phyloP scores from a whole-genome alignment of 352 stramenopile species.

The Phytophthora palmivora region DNA sequence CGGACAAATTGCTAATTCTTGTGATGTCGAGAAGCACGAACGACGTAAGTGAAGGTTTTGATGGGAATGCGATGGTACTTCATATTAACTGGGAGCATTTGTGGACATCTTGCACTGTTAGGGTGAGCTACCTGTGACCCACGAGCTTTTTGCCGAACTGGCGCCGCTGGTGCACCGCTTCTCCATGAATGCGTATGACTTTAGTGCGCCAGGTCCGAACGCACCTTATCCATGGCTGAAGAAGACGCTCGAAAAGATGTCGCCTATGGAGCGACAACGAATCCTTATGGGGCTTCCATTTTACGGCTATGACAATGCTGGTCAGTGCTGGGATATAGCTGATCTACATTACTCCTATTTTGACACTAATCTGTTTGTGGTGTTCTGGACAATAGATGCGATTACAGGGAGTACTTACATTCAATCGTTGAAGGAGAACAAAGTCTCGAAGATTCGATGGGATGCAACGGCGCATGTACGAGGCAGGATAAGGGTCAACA shows the following conservation, averaged over 20 bases:
- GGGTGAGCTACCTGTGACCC: slow-evolving; percentile 59
- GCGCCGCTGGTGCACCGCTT: slow-evolving; percentile 77
- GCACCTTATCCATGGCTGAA: slow-evolving; percentile 75
- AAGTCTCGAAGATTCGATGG: slow-evolving; percentile 58
- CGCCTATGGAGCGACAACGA: slow-evolving; percentile 50
- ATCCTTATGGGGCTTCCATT: slow-evolving; percentile 81
- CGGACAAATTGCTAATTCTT: slow-evolving; percentile 66
- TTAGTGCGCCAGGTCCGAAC: slow-evolving; percentile 65
- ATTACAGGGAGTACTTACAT: slow-evolving; percentile 56
- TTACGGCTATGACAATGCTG: slow-evolving; percentile 83
- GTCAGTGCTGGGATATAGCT: slow-evolving; percentile 20
- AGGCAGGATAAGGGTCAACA: neutral
- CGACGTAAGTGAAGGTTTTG: slow-evolving; percentile 35
- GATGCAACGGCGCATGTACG: slow-evolving; percentile 55
- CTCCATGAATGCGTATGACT: slow-evolving; percentile 88
- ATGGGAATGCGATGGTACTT: neutral
- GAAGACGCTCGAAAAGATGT: slow-evolving; percentile 60
- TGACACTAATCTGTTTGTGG: neutral
- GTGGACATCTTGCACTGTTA: slow-evolving; percentile 11
- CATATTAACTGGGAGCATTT: slow-evolving; percentile 1
- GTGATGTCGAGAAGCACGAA: slow-evolving; percentile 69
- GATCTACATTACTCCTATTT: neutral
- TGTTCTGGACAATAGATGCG: slow-evolving; percentile 34
- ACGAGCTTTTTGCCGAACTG: slow-evolving; percentile 63
- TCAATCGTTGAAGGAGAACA: slow-evolving; percentile 42